Percentiles rank a stretch among this genome's conserved stretches.
Evolutionary conservation across 352 stramenopile species (phyloP).

Genomic region (Globisporangium recalcitrans): DNA sequence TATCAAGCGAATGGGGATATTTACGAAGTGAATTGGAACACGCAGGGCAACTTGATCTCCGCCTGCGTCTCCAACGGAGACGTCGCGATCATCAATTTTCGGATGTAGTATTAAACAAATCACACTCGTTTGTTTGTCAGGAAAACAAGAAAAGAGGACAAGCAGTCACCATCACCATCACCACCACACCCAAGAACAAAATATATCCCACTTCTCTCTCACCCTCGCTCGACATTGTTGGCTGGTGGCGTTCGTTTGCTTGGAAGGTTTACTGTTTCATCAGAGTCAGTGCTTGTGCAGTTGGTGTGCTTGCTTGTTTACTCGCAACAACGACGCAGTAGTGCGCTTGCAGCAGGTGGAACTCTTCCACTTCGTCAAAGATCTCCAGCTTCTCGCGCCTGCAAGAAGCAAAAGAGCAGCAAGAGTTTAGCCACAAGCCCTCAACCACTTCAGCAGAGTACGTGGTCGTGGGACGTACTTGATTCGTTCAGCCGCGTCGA

Average conservation of each 20-base stretch:
- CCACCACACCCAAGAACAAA: constrained; percentile 6
- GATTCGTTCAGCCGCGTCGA: constrained; percentile 55
- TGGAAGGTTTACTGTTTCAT: constrained; percentile 1
- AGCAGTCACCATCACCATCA: constrained; percentile 2
- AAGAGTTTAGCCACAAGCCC: background rate
- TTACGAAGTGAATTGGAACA: constrained; percentile 99
- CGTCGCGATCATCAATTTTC: constrained; percentile 87
- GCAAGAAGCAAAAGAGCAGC: background rate
- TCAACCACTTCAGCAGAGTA: background rate
- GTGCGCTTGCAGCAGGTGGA: constrained; percentile 87
- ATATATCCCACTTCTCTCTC: constrained; percentile 18
- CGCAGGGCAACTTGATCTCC: constrained; percentile 78
- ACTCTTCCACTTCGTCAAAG: constrained; percentile 92
- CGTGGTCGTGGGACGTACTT: constrained; percentile 35
- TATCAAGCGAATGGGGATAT: constrained; percentile 94
- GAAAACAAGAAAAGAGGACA: constrained; percentile 12
- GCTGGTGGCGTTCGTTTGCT: constrained; percentile 1
- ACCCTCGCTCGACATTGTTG: constrained; percentile 6
- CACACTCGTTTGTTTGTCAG: constrained; percentile 15
- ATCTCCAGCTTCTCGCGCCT: constrained; percentile 86
- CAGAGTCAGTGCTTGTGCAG: constrained; percentile 32
- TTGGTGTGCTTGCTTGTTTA: constrained; percentile 26
- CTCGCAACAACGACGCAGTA: constrained; percentile 88
- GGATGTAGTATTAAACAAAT: constrained; percentile 85
- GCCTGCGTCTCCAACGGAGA: constrained; percentile 84